A percentile compares a stretch with the other conserved stretches of the same genome.
Conservation (phyloP, 495 filamentous ascomycete genomes). For the Cercophora newfieldiana region DNA sequence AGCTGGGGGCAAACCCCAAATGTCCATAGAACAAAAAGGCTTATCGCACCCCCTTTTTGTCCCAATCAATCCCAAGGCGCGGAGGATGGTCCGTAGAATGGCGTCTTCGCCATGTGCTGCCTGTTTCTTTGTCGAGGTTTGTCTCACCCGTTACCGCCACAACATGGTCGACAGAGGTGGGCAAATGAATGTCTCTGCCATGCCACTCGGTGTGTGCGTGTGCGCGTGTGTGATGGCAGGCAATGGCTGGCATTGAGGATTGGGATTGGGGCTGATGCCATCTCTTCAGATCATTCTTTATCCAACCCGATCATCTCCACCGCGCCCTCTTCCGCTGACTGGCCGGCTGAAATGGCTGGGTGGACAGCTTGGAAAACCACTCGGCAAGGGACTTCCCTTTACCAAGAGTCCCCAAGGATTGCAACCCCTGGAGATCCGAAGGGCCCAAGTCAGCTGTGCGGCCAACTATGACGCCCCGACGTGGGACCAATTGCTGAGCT, state of each 20-base stretch:
- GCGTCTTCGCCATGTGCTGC: neutral
- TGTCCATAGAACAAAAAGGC: neutral
- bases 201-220: neutral
- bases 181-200: neutral
- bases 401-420: neutral
- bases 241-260: neutral
- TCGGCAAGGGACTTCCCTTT: neutral
- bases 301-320: neutral
- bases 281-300: neutral
- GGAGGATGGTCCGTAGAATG: neutral
- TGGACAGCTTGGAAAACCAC: neutral
- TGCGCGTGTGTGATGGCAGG: neutral
- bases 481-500: neutral
- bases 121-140: neutral
- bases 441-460: neutral
- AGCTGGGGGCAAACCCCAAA: neutral
- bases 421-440: neutral
- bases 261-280: neutral
- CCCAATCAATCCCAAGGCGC: neutral
- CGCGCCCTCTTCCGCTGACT: neutral
- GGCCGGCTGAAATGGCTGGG: constrained; percentile 1
- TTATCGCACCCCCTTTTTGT: neutral
- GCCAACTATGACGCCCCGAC: neutral
- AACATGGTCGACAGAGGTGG: neutral
- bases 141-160: neutral